Evolutionary conservation across 768 basidiomycete genomes (phyloP).

Genomic region (Suillus bovinus): DNA sequence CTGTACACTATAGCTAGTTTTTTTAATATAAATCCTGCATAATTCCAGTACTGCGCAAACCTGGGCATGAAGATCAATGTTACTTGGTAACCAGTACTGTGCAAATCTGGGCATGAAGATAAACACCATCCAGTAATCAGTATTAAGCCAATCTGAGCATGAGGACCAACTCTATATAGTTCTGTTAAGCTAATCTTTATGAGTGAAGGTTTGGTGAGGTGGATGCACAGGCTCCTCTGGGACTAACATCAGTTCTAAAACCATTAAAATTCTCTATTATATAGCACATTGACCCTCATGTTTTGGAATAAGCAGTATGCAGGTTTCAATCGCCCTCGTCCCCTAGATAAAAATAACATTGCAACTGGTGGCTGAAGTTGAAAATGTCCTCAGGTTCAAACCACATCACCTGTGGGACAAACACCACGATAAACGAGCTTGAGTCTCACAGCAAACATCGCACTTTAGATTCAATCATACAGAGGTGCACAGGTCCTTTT

Average conservation of each 20-base stretch:
- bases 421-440: not conserved
- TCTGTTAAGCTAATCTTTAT: not conserved
- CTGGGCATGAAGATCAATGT: not conserved
- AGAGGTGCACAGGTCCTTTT: not conserved
- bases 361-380: not conserved
- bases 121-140: too few species aligned
- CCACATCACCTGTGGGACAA: not conserved
- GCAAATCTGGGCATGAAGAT: not conserved
- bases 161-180: not conserved
- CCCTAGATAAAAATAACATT: not conserved
- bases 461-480: not conserved
- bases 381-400: not conserved
- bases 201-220: too few species aligned
- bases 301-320: not conserved
- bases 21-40: too few species aligned
- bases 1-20: too few species aligned
- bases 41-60: not conserved
- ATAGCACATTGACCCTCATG: not conserved
- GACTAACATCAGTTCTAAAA: too few species aligned
- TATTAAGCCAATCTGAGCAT: too few species aligned
- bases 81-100: not conserved
- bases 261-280: too few species aligned
- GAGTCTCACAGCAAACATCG: not conserved
- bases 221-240: too few species aligned
- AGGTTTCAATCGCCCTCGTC: not conserved